Percentiles rank a stretch among this genome's conserved stretches.
Evolutionary conservation across 371 early-diverging fungal genomes (phyloP).

Genomic region (Fennellomyces sp.): DNA sequence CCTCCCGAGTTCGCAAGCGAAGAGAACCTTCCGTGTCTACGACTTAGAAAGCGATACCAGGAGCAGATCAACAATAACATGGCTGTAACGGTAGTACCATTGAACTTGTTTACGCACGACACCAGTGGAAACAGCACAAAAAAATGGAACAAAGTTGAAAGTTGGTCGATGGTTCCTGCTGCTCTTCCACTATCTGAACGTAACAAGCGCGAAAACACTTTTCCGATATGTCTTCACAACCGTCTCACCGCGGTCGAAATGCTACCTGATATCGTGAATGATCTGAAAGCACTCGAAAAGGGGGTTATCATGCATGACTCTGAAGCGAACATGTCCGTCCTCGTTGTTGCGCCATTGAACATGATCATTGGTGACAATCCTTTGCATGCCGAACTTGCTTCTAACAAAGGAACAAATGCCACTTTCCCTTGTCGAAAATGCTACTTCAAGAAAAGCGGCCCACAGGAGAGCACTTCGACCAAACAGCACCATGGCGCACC

Average conservation of each 20-base stretch:
- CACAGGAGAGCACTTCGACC: neutral
- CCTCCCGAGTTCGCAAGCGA: no score
- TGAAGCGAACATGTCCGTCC: neutral
- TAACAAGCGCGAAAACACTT: neutral
- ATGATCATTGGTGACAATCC: slow-evolving; percentile 13
- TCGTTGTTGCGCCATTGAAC: neutral
- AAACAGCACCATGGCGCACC: neutral
- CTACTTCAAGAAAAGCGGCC: no score
- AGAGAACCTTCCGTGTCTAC: no score
- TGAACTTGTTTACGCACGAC: slow-evolving; percentile 11
- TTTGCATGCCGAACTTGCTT: slow-evolving; percentile 11
- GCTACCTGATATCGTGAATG: slow-evolving; percentile 5
- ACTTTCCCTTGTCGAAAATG: neutral
- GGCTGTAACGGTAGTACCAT: no score
- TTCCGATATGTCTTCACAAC: neutral
- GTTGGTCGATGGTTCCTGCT: slow-evolving; percentile 2
- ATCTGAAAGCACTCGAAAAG: slow-evolving; percentile 4
- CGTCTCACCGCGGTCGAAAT: neutral
- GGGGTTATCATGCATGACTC: slow-evolving; percentile 9
- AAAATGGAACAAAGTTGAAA: slow-evolving; percentile 2
- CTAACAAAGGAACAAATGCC: neutral
- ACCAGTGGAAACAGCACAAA: slow-evolving; percentile 13
- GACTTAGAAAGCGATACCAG: no score
- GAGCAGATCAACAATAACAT: no score
- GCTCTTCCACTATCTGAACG: slow-evolving; percentile 8